phyloP scores from a whole-genome alignment of 306 rosid species.

The Castanospermum australe region DNA sequence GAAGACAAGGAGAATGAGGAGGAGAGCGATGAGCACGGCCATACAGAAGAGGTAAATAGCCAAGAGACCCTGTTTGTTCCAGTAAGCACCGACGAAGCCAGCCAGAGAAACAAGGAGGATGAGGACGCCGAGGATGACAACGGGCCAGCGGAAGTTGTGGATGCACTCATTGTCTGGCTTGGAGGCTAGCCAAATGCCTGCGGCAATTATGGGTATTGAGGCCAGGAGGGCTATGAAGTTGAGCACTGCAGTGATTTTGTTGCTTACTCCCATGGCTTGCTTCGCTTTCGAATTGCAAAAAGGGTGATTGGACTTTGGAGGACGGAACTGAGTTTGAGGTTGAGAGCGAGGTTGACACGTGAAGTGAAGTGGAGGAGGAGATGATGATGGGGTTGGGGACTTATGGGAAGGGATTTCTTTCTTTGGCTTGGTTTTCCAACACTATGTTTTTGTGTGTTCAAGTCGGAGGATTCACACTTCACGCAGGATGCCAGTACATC shows the following conservation, averaged over 20 bases:
- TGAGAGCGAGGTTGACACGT: too few species aligned
- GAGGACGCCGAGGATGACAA: slow-evolving; percentile 60
- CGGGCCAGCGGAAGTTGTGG: slow-evolving; percentile 72
- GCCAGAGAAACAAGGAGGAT: slow-evolving; percentile 60
- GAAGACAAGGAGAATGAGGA: slow-evolving; percentile 59
- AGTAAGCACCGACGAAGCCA: slow-evolving; percentile 75
- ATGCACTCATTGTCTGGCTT: slow-evolving; percentile 81
- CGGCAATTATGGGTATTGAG: slow-evolving; percentile 62
- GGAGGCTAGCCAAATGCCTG: slow-evolving; percentile 80
- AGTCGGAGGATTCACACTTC: too few species aligned
- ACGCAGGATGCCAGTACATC: too few species aligned
- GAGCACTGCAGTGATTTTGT: slow-evolving; percentile 59
- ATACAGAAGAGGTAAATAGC: slow-evolving; percentile 71
- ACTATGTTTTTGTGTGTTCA: too few species aligned
- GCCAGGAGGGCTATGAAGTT: slow-evolving; percentile 71
- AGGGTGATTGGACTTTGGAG: neutral
- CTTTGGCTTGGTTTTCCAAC: slow-evolving; percentile 35
- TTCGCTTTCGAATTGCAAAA: neutral
- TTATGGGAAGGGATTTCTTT: too few species aligned
- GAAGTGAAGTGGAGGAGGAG: neutral
- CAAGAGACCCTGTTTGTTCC: slow-evolving; percentile 62
- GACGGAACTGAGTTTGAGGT: neutral
- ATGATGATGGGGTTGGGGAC: neutral
- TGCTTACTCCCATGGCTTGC: slow-evolving; percentile 66
- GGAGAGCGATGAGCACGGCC: slow-evolving; percentile 62